These are phyloP conservation scores for Ophiocordyceps robertsii DNA, from an alignment of 2,329 filamentous ascomycete genomes.

Conservation along the genomic window DNA sequence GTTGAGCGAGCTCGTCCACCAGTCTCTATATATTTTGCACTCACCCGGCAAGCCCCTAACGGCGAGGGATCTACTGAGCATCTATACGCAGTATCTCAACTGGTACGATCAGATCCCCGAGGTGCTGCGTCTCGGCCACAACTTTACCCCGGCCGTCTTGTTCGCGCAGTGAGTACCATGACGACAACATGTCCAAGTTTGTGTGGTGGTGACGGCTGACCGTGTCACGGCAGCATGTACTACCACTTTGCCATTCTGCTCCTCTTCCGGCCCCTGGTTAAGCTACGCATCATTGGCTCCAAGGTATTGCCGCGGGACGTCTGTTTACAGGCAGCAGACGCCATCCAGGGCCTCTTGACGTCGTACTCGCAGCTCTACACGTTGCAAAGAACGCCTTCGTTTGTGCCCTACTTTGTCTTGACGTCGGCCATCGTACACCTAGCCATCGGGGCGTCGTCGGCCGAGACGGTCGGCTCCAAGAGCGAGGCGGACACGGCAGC, in stretches of 20 bases:
- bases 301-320: slow-evolving; percentile 51
- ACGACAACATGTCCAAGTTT: not conserved
- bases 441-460: slow-evolving; percentile 30
- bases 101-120: slow-evolving; percentile 60
- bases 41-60: slow-evolving; percentile 54
- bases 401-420: slow-evolving; percentile 49
- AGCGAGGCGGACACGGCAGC: slow-evolving; percentile 14
- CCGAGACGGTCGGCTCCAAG: slow-evolving; percentile 4
- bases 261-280: slow-evolving; percentile 63
- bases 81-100: slow-evolving; percentile 54
- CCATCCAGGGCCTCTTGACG: slow-evolving; percentile 40
- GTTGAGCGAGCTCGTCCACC: slow-evolving; percentile 60
- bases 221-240: slow-evolving; percentile 40
- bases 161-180: slow-evolving; percentile 51
- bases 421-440: slow-evolving; percentile 49
- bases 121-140: slow-evolving; percentile 49
- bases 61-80: slow-evolving; percentile 46
- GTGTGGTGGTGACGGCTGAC: slow-evolving; percentile 1
- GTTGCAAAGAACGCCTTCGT: slow-evolving; percentile 42
- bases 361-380: slow-evolving; percentile 48
- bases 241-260: slow-evolving; percentile 58
- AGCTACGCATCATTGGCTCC: slow-evolving; percentile 47
- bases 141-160: slow-evolving; percentile 59
- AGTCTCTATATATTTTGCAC: slow-evolving; percentile 59
- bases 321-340: slow-evolving; percentile 48